These are phyloP conservation scores for Batrachochytrium dendrobatidis DNA, from an alignment of 371 early-diverging fungal genomes.

Conservation along the genomic window DNA sequence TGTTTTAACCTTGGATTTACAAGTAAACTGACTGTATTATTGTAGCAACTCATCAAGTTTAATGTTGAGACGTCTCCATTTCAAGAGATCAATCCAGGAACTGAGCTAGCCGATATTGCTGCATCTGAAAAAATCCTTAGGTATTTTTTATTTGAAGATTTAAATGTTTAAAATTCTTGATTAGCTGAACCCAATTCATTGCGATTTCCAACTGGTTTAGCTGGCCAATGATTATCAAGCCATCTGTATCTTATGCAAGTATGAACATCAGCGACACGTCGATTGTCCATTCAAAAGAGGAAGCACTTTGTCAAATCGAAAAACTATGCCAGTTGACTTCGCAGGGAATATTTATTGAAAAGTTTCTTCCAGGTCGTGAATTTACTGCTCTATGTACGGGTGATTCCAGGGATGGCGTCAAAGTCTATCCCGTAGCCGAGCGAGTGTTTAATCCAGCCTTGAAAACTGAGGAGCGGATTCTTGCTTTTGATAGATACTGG, in stretches of 20 bases:
- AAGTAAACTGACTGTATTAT: not conserved
- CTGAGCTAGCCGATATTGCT: constrained; percentile 9
- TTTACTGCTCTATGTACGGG: constrained; percentile 41
- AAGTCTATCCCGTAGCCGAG: constrained; percentile 40
- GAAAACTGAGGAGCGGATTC: constrained; percentile 27
- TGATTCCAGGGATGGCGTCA: constrained; percentile 25
- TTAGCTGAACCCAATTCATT: not conserved
- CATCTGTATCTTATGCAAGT: constrained; percentile 41
- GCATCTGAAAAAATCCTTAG: constrained; percentile 10
- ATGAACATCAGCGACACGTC: constrained; percentile 33
- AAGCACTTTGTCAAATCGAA: constrained; percentile 24
- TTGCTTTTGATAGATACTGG: constrained; percentile 49
- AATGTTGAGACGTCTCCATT: constrained; percentile 25
- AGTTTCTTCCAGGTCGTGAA: constrained; percentile 40
- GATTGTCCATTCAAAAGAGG: constrained; percentile 23
- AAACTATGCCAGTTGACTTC: constrained; percentile 12
- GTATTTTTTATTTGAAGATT: constrained; percentile 37
- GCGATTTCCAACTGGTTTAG: not conserved
- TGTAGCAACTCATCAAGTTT: constrained; percentile 6
- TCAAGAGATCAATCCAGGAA: constrained; percentile 12
- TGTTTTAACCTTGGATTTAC: not conserved
- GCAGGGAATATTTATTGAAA: constrained; percentile 39
- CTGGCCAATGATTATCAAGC: constrained; percentile 15
- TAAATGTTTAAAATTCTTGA: constrained; percentile 1
- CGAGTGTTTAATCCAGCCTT: constrained; percentile 35